These are phyloP conservation scores for Fonsecaea erecta DNA, from an alignment of 2,329 filamentous ascomycete genomes.

Conservation along the genomic window DNA sequence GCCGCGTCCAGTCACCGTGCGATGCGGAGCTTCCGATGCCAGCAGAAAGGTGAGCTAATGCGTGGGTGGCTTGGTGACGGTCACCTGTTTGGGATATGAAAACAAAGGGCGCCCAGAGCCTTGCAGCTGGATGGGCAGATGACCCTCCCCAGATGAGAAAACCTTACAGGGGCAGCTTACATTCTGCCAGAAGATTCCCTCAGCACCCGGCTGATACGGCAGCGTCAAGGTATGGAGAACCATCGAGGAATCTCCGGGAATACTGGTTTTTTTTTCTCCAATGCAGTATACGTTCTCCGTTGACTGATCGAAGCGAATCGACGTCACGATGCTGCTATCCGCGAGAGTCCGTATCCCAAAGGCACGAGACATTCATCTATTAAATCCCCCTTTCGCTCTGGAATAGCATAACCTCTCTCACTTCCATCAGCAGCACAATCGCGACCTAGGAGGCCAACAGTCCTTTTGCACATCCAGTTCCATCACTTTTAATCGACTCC, in stretches of 20 bases:
- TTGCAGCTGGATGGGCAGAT: conserved; percentile 18
- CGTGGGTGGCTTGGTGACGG: conserved; percentile 15
- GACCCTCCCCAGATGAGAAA: conserved; percentile 18
- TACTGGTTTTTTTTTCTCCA: neutral
- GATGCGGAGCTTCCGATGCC: conserved; percentile 14
- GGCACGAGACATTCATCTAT: conserved; percentile 5
- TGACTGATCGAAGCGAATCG: conserved; percentile 1
- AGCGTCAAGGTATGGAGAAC: neutral
- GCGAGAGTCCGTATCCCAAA: conserved; percentile 8
- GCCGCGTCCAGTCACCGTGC: conserved; percentile 1
- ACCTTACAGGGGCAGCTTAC: conserved; percentile 18
- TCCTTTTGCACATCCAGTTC: conserved; percentile 5
- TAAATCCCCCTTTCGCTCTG: conserved; percentile 9
- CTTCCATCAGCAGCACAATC: conserved; percentile 8
- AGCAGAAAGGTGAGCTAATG: conserved; percentile 6
- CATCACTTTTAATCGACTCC: neutral
- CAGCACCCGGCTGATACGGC: neutral
- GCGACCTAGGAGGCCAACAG: conserved; percentile 12
- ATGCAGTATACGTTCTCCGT: neutral
- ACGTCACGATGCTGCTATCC: conserved; percentile 19
- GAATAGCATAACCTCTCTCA: neutral
- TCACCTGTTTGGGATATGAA: conserved; percentile 15
- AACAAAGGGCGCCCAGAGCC: conserved; percentile 16
- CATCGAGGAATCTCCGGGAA: conserved; percentile 2
- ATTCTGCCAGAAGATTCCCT: conserved; percentile 15